Conservation (phyloP, 2,329 filamentous ascomycete species). For the Alternaria ethzedia region DNA sequence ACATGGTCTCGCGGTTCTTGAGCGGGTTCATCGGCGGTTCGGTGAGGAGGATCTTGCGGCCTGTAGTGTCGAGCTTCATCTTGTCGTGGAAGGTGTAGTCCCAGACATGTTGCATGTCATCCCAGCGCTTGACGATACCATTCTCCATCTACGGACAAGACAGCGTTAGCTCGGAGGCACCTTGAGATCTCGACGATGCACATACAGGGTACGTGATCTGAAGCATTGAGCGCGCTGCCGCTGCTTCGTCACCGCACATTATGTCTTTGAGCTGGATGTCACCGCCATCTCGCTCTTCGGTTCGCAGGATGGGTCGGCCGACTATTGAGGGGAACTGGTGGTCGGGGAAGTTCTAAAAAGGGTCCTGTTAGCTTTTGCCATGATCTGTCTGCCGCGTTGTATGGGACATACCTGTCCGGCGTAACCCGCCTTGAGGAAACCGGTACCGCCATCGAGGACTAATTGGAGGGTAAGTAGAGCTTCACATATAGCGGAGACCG, state of each 20-base stretch:
- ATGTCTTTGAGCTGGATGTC: constrained; percentile 90
- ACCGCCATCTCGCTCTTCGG: constrained; percentile 80
- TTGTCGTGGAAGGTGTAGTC: constrained; percentile 99
- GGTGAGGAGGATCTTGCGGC: constrained; percentile 95
- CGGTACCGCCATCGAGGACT: constrained; percentile 99
- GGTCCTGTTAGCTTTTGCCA: constrained; percentile 8
- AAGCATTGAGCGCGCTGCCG: constrained; percentile 93
- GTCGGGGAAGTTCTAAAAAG: constrained; percentile 88
- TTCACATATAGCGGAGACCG: constrained; percentile 4
- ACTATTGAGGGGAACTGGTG: constrained; percentile 98
- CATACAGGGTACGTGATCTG: constrained; percentile 93
- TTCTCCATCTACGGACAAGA: constrained; percentile 81
- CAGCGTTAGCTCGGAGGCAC: constrained; percentile 31
- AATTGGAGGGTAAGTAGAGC: constrained; percentile 41
- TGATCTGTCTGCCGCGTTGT: not conserved
- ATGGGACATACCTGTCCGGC: constrained; percentile 74
- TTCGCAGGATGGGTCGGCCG: constrained; percentile 94
- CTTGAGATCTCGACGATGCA: not conserved
- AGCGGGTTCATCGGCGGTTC: constrained; percentile 98
- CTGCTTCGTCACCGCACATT: constrained; percentile 99
- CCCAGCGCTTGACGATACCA: constrained; percentile 99
- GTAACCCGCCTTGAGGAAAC: constrained; percentile 99
- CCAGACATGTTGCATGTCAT: constrained; percentile 99
- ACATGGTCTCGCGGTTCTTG: constrained; percentile 97
- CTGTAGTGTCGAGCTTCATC: constrained; percentile 87